Base-by-base conservation (phyloP, 352 stramenopile genomes). In the Blastocystis sp. region DNA sequence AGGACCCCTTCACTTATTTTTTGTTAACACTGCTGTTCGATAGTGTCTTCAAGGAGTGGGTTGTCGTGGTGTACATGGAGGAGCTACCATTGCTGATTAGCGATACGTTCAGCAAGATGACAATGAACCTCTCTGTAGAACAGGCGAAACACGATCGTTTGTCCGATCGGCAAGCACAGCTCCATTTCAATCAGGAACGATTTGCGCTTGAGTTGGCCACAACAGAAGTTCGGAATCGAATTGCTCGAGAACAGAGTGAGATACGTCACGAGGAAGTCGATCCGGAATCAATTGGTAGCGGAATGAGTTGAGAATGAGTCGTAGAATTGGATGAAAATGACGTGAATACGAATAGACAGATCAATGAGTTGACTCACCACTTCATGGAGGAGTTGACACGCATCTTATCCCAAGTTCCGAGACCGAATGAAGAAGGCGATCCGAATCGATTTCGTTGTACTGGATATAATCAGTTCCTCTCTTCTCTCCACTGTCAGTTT, bases 381-480 rank as follows among this genome's bases (percentile, higher is more conserved):
- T 66, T 68, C 7, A 18, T 53, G 20, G 53, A 18, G 37, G 73
- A 29, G 50, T 13, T 37, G 37, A 39, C 34, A 68, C 23, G 54
- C 7, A 66, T 47, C 50, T 20, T 15, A 54, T 8, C 0, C 2
- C 37, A 29, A 45, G 34, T 18, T 68, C 53, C 1, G 47, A 8
- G 18, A 63, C 5, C 34, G 8, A 37, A 20, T 13, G 11, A 84
- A 18, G 34, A 11, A 11, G 4, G 13, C 50, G 50, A 59, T 3
- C 50, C 50, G 11, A 11, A 80, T 37, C 43, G 43, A 7, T 23
- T 84, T 77, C 15, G 2, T 15, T 66, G 43, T 23, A 64, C 53
- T 15, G 73, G 73, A n/a, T 84, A 84, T 43, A 55, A 84, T 29
- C 73, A 84, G 56, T 84, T 84, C 73, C n/a, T 84, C 20, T 53